These are phyloP conservation scores for Bombardia bombarda DNA, from an alignment of 495 filamentous ascomycete genomes.

Conservation along the genomic window DNA sequence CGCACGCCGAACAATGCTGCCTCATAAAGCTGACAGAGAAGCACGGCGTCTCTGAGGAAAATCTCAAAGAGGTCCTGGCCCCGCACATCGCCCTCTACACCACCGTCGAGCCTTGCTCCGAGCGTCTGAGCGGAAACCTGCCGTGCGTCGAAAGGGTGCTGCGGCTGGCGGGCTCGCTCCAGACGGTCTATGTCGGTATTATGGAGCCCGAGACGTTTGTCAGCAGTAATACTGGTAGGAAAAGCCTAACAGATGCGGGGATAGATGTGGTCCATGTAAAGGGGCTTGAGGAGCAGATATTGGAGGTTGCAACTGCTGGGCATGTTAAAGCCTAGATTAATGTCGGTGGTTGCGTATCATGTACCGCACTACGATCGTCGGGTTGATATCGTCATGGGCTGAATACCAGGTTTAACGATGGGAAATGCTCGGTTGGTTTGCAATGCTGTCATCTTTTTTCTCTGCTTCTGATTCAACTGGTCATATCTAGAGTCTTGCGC, in stretches of 20 bases:
- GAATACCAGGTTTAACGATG: too few relatives aligned
- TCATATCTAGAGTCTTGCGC: too few relatives aligned
- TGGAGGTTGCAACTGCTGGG: conserved; percentile 72
- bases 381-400: too few relatives aligned
- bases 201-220: conserved; percentile 88
- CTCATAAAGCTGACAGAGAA: conserved; percentile 63
- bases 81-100: conserved; percentile 66
- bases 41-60: conserved; percentile 43
- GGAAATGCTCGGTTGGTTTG: too few relatives aligned
- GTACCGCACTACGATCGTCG: too few relatives aligned
- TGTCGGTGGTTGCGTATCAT: too few relatives aligned
- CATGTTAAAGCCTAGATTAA: conserved; percentile 43
- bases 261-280: conserved; percentile 61
- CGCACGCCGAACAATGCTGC: conserved; percentile 90
- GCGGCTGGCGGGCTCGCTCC: conserved; percentile 51
- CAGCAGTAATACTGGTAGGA: conserved; percentile 64
- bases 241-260: conserved; percentile 62
- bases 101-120: conserved; percentile 87
- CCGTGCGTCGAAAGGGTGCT: conserved; percentile 80
- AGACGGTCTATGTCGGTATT: conserved; percentile 79
- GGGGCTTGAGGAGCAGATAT: conserved; percentile 75
- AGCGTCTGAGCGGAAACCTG: conserved; percentile 70
- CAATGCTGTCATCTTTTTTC: too few relatives aligned
- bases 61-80: conserved; percentile 49
- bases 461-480: too few relatives aligned